Conservation (phyloP, 2,329 filamentous ascomycete species). For the Aspergillus clavatus region DNA sequence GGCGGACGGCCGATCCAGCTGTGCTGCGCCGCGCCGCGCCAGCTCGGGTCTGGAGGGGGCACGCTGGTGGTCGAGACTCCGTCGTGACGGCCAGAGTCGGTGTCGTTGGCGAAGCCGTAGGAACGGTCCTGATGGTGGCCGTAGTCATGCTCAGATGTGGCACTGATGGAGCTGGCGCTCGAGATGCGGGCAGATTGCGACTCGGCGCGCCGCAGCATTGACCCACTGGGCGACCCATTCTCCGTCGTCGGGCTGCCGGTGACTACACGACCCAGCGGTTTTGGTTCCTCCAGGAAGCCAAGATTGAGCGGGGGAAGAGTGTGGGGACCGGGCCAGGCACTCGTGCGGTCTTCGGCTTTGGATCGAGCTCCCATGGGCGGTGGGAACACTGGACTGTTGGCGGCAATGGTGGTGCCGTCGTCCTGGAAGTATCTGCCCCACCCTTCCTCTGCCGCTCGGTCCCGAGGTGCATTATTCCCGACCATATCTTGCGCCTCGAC, state of each 20-base stretch:
- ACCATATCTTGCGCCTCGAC: conserved; percentile 14
- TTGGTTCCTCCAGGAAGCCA: conserved; percentile 35
- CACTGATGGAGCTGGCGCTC: conserved; percentile 38
- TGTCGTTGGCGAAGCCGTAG: too few species aligned
- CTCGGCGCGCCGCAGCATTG: conserved; percentile 32
- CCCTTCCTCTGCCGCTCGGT: conserved; percentile 44
- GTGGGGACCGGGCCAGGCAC: conserved; percentile 40
- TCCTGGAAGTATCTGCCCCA: conserved; percentile 48
- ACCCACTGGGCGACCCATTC: conserved; percentile 24
- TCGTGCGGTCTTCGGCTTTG: conserved; percentile 35
- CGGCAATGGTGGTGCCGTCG: conserved; percentile 26
- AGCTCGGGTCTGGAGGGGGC: conserved; percentile 21
- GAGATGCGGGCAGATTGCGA: conserved; percentile 42
- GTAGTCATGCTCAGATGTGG: conserved; percentile 33
- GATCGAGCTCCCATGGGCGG: conserved; percentile 7
- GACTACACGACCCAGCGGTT: conserved; percentile 36
- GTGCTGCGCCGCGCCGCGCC: conserved; percentile 18
- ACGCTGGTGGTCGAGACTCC: neutral
- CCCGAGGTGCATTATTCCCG: conserved; percentile 22
- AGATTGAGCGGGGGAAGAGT: conserved; percentile 34
- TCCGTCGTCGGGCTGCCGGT: conserved; percentile 43
- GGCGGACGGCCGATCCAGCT: conserved; percentile 34
- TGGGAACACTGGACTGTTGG: conserved; percentile 15
- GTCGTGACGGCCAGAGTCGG: conserved; percentile 18
- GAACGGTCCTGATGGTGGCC: too few species aligned